Base-by-base conservation (phyloP, 306 rosid genomes). In the Ormosia emarginata region DNA sequence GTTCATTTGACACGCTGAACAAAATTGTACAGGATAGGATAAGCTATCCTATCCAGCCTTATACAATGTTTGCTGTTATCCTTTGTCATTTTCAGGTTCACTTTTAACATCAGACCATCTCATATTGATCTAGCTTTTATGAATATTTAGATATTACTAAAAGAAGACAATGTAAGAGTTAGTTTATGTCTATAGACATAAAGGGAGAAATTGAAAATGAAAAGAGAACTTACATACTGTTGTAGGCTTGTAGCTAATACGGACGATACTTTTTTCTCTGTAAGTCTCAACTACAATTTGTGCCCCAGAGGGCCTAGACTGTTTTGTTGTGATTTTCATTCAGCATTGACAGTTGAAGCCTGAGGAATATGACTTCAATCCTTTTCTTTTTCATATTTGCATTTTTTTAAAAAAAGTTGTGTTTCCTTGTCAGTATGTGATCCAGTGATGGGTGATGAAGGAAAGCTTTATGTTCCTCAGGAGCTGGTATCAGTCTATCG, bases 371-470 rank as follows among this genome's bases (percentile, higher is more conserved):
- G 64, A 70, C 55, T 43, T 7, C 14, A 47, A 56, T 13, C 5
- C 32, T 39, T 15, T 9, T 39, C 1, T 40, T 8, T 18, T 44
- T 36, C 10, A 61, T 63, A 63, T 34, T 40, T 78, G 32, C 37
- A 32, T 73, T 75, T 59, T 82, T 9, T 41, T 4, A 1, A 4
- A 67, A 39, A 43, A 15, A 3, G 9, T 9, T 9, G 65, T 15
- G 30, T 55, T 40, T 43, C 74, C 58, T 67, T 86, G 83, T 71
- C 78, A 95, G 99, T 95, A 30, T 95, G 99, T 85, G 99, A 95
- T 93, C 99, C 97, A 53, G 99, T 95, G 85, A 74, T 93, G 98
- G 99, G 99, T 72, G 99, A 93, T 79, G 97, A 92, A 87, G 99
- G 98, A 77, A 95, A 90, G 89, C 92, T 95, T 43, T 93, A 93